Conservation (phyloP, 1,284 basidiomycete genomes). For the Irpex rosettiformis region DNA sequence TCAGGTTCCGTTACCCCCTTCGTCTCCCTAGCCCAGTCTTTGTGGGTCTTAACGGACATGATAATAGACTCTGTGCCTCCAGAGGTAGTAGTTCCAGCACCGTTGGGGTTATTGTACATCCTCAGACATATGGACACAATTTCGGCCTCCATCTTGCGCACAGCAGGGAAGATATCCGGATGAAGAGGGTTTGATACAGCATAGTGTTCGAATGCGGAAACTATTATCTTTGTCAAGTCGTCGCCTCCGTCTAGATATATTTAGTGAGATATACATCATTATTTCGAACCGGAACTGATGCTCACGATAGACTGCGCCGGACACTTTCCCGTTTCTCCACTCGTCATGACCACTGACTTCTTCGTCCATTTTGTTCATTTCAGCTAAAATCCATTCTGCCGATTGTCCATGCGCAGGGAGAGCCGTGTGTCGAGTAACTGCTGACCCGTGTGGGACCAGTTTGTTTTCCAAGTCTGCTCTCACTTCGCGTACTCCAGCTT, state of each 20-base stretch:
- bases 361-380: constrained; percentile 78
- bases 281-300: constrained; percentile 14
- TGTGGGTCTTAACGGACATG: constrained; percentile 91
- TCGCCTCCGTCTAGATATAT: constrained; percentile 69
- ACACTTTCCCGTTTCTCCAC: constrained; percentile 79
- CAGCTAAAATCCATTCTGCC: constrained; percentile 73
- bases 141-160: constrained; percentile 98
- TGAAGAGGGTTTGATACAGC: constrained; percentile 89
- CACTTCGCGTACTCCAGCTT: constrained; percentile 67
- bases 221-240: constrained; percentile 72
- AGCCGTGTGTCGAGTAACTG: constrained; percentile 58
- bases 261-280: not conserved
- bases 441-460: constrained; percentile 61
- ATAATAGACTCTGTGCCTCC: constrained; percentile 97
- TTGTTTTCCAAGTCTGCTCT: constrained; percentile 63
- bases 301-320: constrained; percentile 87
- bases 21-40: constrained; percentile 85
- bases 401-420: constrained; percentile 70
- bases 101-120: constrained; percentile 82
- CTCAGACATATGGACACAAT: constrained; percentile 92
- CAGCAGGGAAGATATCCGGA: constrained; percentile 92
- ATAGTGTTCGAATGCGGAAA: constrained; percentile 68
- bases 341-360: constrained; percentile 44
- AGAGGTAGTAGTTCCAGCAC: constrained; percentile 89
- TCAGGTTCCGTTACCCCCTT: constrained; percentile 93